Percentiles rank a stretch among this genome's conserved stretches.
Conservation (phyloP, 2,329 filamentous ascomycete genomes). For the Aspergillus latus region DNA sequence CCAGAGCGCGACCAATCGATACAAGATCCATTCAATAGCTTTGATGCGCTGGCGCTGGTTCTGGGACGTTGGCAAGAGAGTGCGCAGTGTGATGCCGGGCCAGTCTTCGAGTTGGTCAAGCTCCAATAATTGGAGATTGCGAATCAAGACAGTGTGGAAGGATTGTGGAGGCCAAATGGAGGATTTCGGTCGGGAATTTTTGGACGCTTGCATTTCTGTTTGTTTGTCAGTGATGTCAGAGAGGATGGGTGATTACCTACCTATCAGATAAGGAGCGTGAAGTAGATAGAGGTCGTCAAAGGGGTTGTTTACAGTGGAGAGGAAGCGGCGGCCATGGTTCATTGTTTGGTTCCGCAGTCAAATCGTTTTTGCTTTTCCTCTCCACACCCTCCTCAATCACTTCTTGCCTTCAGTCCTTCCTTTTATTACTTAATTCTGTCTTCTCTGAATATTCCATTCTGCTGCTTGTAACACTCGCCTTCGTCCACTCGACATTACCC, state of each 20-base stretch:
- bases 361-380: constrained; percentile 5
- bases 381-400: constrained; percentile 8
- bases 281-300: background rate
- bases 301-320: constrained; percentile 5
- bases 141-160: constrained; percentile 69
- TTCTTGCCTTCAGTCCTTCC: constrained; percentile 2
- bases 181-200: constrained; percentile 33
- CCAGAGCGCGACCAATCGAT: constrained; percentile 80
- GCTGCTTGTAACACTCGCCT: background rate
- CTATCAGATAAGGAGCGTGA: constrained; percentile 1
- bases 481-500: constrained; percentile 6
- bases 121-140: constrained; percentile 79
- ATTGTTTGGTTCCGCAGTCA: constrained; percentile 14
- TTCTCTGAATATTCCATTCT: constrained; percentile 12
- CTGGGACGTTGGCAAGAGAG: constrained; percentile 68
- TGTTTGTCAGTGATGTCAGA: constrained; percentile 4
- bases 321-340: constrained; percentile 8
- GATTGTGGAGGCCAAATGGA: constrained; percentile 47
- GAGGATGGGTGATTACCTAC: background rate
- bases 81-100: constrained; percentile 70
- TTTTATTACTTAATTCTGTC: constrained; percentile 2
- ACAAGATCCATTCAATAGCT: constrained; percentile 87
- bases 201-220: constrained; percentile 21
- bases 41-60: constrained; percentile 81
- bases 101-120: constrained; percentile 75